Evolutionary conservation across 345 rosid genomes (phyloP).

Genomic region (Tarenaya hassleriana): DNA sequence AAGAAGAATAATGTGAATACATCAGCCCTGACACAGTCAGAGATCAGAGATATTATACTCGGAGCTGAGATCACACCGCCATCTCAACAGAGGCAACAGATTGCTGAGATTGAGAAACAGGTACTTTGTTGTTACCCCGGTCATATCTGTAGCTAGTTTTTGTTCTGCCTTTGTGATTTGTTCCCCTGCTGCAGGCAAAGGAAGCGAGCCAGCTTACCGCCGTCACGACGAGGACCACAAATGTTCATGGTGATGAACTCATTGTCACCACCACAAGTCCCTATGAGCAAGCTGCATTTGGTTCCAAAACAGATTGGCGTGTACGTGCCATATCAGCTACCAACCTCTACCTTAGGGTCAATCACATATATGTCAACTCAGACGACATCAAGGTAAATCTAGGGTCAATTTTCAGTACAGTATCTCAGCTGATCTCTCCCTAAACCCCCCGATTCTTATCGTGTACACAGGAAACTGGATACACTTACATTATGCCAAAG

Average conservation of each 20-base stretch:
- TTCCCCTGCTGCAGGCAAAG: slow-evolving; percentile 56
- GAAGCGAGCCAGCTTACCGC: slow-evolving; percentile 97
- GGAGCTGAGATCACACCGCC: slow-evolving; percentile 99
- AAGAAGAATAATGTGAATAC: slow-evolving; percentile 99
- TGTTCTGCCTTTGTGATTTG: not conserved
- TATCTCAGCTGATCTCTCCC: slow-evolving; percentile 12
- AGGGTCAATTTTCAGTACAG: slow-evolving; percentile 1
- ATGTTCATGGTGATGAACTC: slow-evolving; percentile 92
- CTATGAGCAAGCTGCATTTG: slow-evolving; percentile 84
- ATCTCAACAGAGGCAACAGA: slow-evolving; percentile 96
- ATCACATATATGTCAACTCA: slow-evolving; percentile 88
- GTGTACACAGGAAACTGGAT: slow-evolving; percentile 74
- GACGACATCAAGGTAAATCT: slow-evolving; percentile 83
- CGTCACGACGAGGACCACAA: slow-evolving; percentile 88
- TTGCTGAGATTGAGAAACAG: slow-evolving; percentile 99
- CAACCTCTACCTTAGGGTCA: slow-evolving; percentile 89
- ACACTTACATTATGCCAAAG: slow-evolving; percentile 96
- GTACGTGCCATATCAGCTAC: slow-evolving; percentile 99
- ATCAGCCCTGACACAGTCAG: slow-evolving; percentile 95
- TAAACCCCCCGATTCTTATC: slow-evolving; percentile 1
- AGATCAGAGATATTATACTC: slow-evolving; percentile 94
- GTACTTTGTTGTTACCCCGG: slow-evolving; percentile 27
- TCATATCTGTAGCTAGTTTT: not conserved
- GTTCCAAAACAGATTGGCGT: slow-evolving; percentile 98
- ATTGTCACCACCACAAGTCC: slow-evolving; percentile 89